These are phyloP conservation scores for Amylostereum areolatum DNA, from an alignment of 1,284 basidiomycete species.

Conservation along the genomic window DNA sequence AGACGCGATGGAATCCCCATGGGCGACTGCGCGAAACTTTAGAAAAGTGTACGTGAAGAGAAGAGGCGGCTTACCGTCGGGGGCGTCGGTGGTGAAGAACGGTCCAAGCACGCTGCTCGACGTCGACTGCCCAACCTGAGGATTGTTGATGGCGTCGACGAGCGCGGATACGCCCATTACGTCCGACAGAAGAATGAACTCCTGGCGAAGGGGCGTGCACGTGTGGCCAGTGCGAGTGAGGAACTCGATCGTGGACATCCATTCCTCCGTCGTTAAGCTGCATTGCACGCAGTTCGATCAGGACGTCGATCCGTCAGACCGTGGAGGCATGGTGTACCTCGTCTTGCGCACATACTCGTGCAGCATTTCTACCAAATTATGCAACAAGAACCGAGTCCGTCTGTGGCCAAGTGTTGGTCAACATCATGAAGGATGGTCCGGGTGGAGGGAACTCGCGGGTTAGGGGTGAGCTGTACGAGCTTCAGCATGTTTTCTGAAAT, in stretches of 20 bases:
- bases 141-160: constrained; percentile 3
- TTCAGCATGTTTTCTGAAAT: constrained; percentile 52
- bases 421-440: constrained; percentile 20
- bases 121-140: not conserved
- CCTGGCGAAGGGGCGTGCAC: not conserved
- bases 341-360: constrained; percentile 73
- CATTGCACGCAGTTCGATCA: too few relatives aligned
- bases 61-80: not conserved
- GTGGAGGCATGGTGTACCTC: constrained; percentile 25
- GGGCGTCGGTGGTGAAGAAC: not conserved
- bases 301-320: too few relatives aligned
- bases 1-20: constrained; percentile 40
- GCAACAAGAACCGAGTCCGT: constrained; percentile 42
- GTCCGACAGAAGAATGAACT: constrained; percentile 2
- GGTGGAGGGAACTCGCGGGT: constrained; percentile 29
- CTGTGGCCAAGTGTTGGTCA: constrained; percentile 14
- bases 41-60: not conserved
- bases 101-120: not conserved
- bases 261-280: constrained; percentile 1
- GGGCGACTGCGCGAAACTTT: constrained; percentile 24
- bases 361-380: constrained; percentile 51
- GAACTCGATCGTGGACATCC: constrained; percentile 1
- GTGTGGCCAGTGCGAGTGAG: not conserved
- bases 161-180: constrained; percentile 2
- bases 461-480: constrained; percentile 35